Base-by-base conservation (phyloP, 2,329 filamentous ascomycete genomes). In the Cercospora brassicicola region DNA sequence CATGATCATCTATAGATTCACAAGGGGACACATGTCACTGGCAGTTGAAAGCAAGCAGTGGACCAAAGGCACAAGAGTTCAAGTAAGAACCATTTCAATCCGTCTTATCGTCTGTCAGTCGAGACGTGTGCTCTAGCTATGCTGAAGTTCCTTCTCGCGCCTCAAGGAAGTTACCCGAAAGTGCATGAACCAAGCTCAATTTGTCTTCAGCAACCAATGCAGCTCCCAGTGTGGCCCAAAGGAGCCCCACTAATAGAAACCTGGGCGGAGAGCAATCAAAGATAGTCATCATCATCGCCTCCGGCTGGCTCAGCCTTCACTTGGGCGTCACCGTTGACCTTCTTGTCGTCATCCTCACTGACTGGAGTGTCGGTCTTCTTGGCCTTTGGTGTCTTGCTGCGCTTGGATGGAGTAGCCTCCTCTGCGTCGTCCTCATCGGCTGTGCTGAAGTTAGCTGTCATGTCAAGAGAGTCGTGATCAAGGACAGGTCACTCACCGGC, bases 401-500 rank as follows among this genome's bases (percentile, higher is more conserved):
- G 1, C 65, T 69, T 68, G 20, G 42, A 26, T 3, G 65, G 65
- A 26, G 67, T 64, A 7, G n/a, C 64, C 0, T 51, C 55, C 28
- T 67, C 65, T 2, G 31, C 36, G 33, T 69, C 65, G 28, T 55
- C 67, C 4, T 61, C 68, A 11, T 62, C 65, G 20, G n/a, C 66
- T 59, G 11, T 11, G 5, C 11, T 61, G 31, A 28, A 9, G 7
- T 30, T 20, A 56, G 53, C 30, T 31, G 6, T 2, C 7, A 48
- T 0, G 33, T 45, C 59, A 61, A 10, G 9, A 0, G 18, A 8
- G 11, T 6, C 20, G 23, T 9, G 1, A 5, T 39, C 1, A 1
- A 3, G 9, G 13, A 11, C 26, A 28, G 6, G 6, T 15, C 28
- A 67, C 57, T 51, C 45, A 71, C 67, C 64, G 23, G 48, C 59